These are phyloP conservation scores for Neotropicomus parvogracilis DNA, from an alignment of 1,284 basidiomycete species.

Conservation along the genomic window DNA sequence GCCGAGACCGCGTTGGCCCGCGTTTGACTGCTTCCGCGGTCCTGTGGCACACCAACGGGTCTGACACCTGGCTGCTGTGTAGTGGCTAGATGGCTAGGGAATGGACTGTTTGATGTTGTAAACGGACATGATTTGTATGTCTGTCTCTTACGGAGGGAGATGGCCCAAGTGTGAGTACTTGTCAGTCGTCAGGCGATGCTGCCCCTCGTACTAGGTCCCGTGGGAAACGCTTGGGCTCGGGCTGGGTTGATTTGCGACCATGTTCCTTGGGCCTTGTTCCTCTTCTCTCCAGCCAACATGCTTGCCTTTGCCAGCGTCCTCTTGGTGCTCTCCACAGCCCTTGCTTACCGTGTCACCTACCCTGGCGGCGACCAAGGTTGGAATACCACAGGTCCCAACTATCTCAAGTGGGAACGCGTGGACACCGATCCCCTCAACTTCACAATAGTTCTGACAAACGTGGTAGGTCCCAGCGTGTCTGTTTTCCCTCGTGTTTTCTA, in stretches of 20 bases:
- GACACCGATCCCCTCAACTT: constrained; percentile 64
- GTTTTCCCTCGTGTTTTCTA: background rate
- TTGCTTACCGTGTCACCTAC: constrained; percentile 57
- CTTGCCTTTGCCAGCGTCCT: constrained; percentile 42
- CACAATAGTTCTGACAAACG: constrained; percentile 63
- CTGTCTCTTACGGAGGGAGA: background rate
- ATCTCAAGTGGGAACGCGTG: constrained; percentile 62
- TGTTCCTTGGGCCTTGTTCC: background rate
- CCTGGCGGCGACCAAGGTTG: constrained; percentile 54
- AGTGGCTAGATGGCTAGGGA: background rate
- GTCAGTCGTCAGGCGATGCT: constrained; percentile 1
- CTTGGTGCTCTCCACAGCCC: constrained; percentile 51
- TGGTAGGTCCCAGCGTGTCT: constrained; percentile 37
- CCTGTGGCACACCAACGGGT: background rate
- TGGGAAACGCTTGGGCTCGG: constrained; percentile 18
- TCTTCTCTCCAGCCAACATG: constrained; percentile 38
- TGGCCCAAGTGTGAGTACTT: constrained; percentile 9
- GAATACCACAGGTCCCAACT: constrained; percentile 57
- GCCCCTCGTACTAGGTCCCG: constrained; percentile 8
- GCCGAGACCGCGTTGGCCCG: constrained; percentile 50
- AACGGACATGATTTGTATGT: constrained; percentile 4
- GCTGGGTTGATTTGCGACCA: constrained; percentile 6
- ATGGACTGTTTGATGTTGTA: constrained; percentile 11
- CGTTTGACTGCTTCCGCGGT: constrained; percentile 16
- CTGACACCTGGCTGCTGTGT: background rate